phyloP scores from a whole-genome alignment of 2,329 filamentous ascomycete species.

The Bipolaris cookei region DNA sequence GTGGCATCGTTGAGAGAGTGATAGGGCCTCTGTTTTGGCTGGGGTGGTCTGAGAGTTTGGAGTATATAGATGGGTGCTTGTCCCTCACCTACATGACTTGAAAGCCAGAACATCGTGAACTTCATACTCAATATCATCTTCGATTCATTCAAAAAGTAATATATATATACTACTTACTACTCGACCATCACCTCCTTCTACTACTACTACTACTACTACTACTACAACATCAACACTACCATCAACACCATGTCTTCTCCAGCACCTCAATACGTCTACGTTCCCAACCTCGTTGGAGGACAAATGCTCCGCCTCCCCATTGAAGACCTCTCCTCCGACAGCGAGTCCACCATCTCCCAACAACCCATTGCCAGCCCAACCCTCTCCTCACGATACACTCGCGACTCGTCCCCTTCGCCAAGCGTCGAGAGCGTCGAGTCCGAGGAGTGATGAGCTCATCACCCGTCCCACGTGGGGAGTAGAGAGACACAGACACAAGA shows the following conservation, averaged over 20 bases:
- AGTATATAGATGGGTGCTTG: constrained; percentile 14
- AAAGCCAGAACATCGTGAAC: neutral
- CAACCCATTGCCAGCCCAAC: constrained; percentile 24
- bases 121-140: neutral
- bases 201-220: neutral
- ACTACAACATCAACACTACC: constrained; percentile 1
- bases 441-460: constrained; percentile 23
- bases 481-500: neutral
- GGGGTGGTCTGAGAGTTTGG: constrained; percentile 6
- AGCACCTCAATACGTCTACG: constrained; percentile 46
- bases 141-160: neutral
- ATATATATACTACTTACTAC: constrained; percentile 2
- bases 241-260: constrained; percentile 39
- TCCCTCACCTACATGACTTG: constrained; percentile 2
- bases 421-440: constrained; percentile 40
- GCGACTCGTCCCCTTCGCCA: constrained; percentile 35
- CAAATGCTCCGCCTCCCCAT: constrained; percentile 47
- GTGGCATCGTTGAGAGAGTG: constrained; percentile 4
- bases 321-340: constrained; percentile 33
- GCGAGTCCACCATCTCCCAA: constrained; percentile 20
- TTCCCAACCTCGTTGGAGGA: constrained; percentile 48
- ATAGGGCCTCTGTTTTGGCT: constrained; percentile 3
- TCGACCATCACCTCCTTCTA: constrained; percentile 9
- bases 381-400: constrained; percentile 23
- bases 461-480: neutral